Evolutionary conservation across 1,284 basidiomycete genomes (phyloP).

Genomic region (Rhodofomes roseus): DNA sequence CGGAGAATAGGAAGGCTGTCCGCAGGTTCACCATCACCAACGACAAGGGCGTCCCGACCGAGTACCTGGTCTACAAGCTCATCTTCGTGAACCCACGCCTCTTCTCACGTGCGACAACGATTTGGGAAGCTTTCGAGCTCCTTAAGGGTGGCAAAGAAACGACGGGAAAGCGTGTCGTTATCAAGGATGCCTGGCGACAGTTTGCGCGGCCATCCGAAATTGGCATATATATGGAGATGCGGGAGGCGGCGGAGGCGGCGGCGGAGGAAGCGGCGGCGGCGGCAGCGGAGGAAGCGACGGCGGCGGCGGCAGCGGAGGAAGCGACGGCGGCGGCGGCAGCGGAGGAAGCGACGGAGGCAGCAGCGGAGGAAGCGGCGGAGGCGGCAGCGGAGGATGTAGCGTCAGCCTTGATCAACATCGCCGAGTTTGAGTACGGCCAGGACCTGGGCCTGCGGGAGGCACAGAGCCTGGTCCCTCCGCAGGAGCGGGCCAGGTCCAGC

Average conservation of each 20-base stretch:
- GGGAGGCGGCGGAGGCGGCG: neutral
- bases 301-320: no score
- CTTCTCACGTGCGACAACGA: constrained; percentile 4
- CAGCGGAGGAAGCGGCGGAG: neutral
- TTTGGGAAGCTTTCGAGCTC: constrained; percentile 1
- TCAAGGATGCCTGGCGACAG: neutral
- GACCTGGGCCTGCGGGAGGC: neutral
- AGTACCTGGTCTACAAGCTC: constrained; percentile 9
- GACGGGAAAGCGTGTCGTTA: neutral
- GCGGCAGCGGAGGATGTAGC: neutral
- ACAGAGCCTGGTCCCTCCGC: no score
- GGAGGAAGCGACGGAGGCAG: neutral
- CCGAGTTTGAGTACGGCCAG: neutral
- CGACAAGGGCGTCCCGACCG: neutral
- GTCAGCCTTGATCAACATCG: neutral
- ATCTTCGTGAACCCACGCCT: constrained; percentile 9
- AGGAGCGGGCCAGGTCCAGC: no score
- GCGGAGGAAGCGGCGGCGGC: neutral
- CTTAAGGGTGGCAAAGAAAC: neutral
- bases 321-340: neutral
- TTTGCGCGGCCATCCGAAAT: neutral
- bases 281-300: no score
- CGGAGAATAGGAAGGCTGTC: neutral
- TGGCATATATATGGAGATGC: neutral
- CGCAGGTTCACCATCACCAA: neutral